Base-by-base conservation (phyloP, 2,329 filamentous ascomycete genomes). In the Trichoderma cornu-damae region DNA sequence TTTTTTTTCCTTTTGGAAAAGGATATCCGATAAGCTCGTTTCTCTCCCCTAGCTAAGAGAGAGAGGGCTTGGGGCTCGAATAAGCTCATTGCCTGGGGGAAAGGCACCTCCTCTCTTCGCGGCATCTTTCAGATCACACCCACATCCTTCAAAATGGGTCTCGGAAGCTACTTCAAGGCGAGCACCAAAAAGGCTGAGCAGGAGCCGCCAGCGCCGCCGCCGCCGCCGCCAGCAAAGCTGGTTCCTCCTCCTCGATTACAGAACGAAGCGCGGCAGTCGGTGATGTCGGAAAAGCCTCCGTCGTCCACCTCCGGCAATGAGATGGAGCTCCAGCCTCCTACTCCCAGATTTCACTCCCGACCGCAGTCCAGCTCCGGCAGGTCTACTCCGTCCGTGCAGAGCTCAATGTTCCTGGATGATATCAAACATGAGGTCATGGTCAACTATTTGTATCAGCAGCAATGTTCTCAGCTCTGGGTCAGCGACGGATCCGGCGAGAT, bases 391-490 rank as follows among this genome's bases (percentile, higher is more conserved):
- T 72, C 70, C 14, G 71, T 67, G 22, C 70, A 70, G 47, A 83
- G 78, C 66, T 82, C 80, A 37, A 72, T 79, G 57, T 79, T 86
- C 59, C 70, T 88, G 9, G 85, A 89, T 59, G 86, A 89, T 61
- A 87, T 90, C 71, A 89, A 87, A 71, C 85, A 90, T 66, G 88
- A 91, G 70, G 86, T 91, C 60, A 91, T 91, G 87, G 87, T 89
- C 60, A 90, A 89, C 72, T 90, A 89, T 69, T 76, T 92, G 24
- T 90, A 90, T 71, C 88, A 91, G 70, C 87, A 91, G 68, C 87
- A 90, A 72, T 90, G 86, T 66, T 81, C 82, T 11, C 81, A 84
- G 60, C 78, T 90, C 32, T 91, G 88, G 88, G 84, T 90, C 18
- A 83, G 82, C 30, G 85, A 89, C 64, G 82, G 80, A 34, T 84